Evolutionary conservation across 2,329 filamentous ascomycete genomes (phyloP), one percentile per base, ranked within the genome.

Genomic region (Pezizomycotina sp.): DNA sequence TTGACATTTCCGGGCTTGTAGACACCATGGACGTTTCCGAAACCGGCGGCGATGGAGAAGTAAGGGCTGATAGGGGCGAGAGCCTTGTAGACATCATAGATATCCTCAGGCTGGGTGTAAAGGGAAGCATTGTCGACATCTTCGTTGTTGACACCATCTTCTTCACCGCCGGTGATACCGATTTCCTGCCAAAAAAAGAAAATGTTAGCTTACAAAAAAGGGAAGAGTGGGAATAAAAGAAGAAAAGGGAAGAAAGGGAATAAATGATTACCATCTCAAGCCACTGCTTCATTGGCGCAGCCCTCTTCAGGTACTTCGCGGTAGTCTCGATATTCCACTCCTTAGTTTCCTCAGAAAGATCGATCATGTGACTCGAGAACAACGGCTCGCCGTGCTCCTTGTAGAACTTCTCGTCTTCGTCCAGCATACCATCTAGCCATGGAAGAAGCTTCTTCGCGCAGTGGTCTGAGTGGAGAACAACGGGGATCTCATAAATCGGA

Each of bases 401-500:
- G 77, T 92, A 93, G 69, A 84, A 86, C 43, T 66, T 69, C 73
- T 95, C 89, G 56, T 95, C 89, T 52, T 76, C 86, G 47, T 89
- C 83, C 52, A 95, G 63, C 75, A 93, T 84, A 59, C 84, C 84
- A 57, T 93, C 84, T 58, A 95, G 68, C 86, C 86, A 95, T 46
- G 89, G 89, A 39, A 95, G 75, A 42, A 95, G 81, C 76, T 95
- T 95, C 79, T 95, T 95, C 58, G 89, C 86, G 64, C 86, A 92
- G 69, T 95, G 89, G 61, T 98, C 89, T 58, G 86, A 91, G 73
- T 93, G 84, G 43, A 95, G 74, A 53, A 95, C 68, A 52, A 92
- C 82, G 55, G 86, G 86, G 50, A 95, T 65, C 52, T 77, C 82
- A 63, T 98, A 98, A 52, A 70, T 52, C 44, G 86, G 81, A 34